These are phyloP conservation scores for Ustanciosporium gigantosporum DNA, from an alignment of 1,284 basidiomycete genomes.

Conservation along the genomic window DNA sequence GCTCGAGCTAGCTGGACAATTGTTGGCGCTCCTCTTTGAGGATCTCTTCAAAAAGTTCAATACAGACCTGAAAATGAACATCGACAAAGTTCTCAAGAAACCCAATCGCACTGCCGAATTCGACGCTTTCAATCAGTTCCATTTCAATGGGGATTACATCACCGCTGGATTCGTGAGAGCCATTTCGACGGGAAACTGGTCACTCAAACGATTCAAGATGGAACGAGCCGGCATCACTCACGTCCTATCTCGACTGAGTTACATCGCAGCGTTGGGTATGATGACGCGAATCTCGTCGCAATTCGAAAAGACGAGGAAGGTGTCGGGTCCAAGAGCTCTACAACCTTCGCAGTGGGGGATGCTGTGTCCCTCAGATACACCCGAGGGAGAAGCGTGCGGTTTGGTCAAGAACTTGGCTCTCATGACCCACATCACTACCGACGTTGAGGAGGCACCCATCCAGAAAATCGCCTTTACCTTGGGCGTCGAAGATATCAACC, in stretches of 20 bases:
- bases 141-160: conserved; percentile 82
- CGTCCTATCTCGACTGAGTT: conserved; percentile 89
- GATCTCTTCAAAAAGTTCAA: conserved; percentile 99
- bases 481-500: conserved; percentile 92
- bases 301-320: conserved; percentile 99
- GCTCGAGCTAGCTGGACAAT: conserved; percentile 92
- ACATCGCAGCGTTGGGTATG: conserved; percentile 98
- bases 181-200: conserved; percentile 99
- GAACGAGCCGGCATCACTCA: conserved; percentile 99
- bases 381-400: conserved; percentile 98
- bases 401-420: conserved; percentile 97
- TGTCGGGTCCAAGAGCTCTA: conserved; percentile 93
- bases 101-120: conserved; percentile 92
- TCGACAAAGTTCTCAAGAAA: conserved; percentile 98
- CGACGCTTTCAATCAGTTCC: conserved; percentile 91
- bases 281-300: conserved; percentile 99
- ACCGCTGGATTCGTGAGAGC: conserved; percentile 95
- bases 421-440: conserved; percentile 99
- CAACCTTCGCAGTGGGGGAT: conserved; percentile 99
- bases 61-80: conserved; percentile 88
- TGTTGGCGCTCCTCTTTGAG: conserved; percentile 91
- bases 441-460: conserved; percentile 94
- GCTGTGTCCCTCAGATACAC: conserved; percentile 96
- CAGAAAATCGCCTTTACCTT: conserved; percentile 87
- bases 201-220: conserved; percentile 99